Conservation (phyloP, 768 basidiomycete genomes). For the Tylopilus felleus region DNA sequence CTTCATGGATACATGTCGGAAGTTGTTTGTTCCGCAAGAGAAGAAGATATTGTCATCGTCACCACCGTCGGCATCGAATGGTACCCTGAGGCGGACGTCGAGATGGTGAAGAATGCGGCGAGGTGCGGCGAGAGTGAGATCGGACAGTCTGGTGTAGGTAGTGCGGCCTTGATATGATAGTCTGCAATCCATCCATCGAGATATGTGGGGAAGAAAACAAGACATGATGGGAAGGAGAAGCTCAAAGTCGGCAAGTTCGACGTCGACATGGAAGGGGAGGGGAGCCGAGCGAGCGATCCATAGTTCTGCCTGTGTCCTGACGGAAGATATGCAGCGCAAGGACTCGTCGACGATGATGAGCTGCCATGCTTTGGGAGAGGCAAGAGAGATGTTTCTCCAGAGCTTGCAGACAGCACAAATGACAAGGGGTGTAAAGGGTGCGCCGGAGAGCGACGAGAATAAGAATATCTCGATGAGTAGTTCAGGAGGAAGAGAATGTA, state of each 20-base stretch:
- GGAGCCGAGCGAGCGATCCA: conserved; percentile 55
- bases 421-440: conserved; percentile 46
- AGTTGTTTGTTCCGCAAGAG: conserved; percentile 32
- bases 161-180: conserved; percentile 38
- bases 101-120: conserved; percentile 30
- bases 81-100: conserved; percentile 20
- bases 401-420: conserved; percentile 53
- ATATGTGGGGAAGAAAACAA: conserved; percentile 52
- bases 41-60: conserved; percentile 28
- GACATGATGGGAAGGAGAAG: conserved; percentile 61
- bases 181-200: conserved; percentile 55
- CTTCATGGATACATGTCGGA: conserved; percentile 46
- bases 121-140: conserved; percentile 19
- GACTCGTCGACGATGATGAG: conserved; percentile 49
- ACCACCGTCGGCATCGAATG: conserved; percentile 19
- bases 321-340: conserved; percentile 32
- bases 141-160: conserved; percentile 28
- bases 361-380: conserved; percentile 62
- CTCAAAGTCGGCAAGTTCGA: conserved; percentile 47
- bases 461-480: conserved; percentile 61
- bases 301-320: conserved; percentile 46
- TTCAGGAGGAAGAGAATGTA: conserved; percentile 51
- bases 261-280: conserved; percentile 52
- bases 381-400: conserved; percentile 55
- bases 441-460: conserved; percentile 36